phyloP scores from a whole-genome alignment of 2,329 filamentous ascomycete genomes.

The Onygenales sp. region DNA sequence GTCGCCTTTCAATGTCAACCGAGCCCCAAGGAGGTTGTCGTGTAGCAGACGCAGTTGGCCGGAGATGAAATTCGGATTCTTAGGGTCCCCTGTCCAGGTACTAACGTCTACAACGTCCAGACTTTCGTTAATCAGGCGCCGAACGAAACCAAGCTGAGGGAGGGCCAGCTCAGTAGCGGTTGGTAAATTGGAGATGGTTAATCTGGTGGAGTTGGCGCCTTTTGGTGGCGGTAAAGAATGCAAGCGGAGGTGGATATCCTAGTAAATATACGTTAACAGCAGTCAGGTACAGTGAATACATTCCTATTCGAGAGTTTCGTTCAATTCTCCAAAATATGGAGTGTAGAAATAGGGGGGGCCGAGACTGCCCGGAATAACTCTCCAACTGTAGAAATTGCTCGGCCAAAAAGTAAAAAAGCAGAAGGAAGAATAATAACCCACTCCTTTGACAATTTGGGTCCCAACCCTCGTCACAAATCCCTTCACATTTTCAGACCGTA shows the following conservation, averaged over 20 bases:
- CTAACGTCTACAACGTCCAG: constrained; percentile 76
- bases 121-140: constrained; percentile 70
- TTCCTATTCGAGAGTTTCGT: neutral
- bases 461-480: constrained; percentile 85
- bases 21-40: constrained; percentile 54
- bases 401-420: neutral
- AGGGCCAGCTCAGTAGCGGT: constrained; percentile 52
- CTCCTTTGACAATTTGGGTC: constrained; percentile 82
- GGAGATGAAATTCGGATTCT: constrained; percentile 47
- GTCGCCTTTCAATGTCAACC: constrained; percentile 47
- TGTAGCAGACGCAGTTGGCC: constrained; percentile 50
- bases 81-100: constrained; percentile 59
- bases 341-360: neutral
- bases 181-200: constrained; percentile 44
- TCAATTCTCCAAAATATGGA: neutral
- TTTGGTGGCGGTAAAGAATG: constrained; percentile 41
- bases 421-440: constrained; percentile 36
- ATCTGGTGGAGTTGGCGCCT: constrained; percentile 41
- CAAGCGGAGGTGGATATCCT: constrained; percentile 71
- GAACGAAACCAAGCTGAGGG: constrained; percentile 59
- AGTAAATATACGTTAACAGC: neutral
- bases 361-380: neutral
- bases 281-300: neutral
- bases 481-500: constrained; percentile 81
- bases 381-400: neutral